Conservation (phyloP, 495 filamentous ascomycete species). For the Filosporella fistucella region DNA sequence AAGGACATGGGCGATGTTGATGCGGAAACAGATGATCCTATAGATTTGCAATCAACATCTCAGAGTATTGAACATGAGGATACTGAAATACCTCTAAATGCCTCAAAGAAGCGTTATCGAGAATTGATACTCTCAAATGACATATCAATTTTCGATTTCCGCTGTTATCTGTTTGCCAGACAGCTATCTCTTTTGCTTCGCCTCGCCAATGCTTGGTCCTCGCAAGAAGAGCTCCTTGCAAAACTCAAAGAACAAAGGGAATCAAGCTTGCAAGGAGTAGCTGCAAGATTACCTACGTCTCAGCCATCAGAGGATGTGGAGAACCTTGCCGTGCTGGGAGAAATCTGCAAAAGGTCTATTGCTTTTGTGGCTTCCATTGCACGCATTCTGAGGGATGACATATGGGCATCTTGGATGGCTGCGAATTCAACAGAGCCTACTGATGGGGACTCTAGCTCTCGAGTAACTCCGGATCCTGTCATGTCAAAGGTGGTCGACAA, state of each 20-base stretch:
- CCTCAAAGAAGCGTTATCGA: slow-evolving; percentile 76
- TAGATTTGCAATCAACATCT: slow-evolving; percentile 40
- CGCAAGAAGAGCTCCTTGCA: slow-evolving; percentile 49
- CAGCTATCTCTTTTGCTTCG: slow-evolving; percentile 82
- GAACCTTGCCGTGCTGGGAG: slow-evolving; percentile 69
- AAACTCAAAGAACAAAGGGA: slow-evolving; percentile 55
- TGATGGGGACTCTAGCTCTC: slow-evolving; percentile 17
- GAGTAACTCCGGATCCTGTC: slow-evolving; percentile 24
- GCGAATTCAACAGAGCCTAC: slow-evolving; percentile 12
- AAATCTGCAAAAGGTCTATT: slow-evolving; percentile 72
- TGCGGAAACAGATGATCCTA: slow-evolving; percentile 37
- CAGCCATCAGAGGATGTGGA: slow-evolving; percentile 57
- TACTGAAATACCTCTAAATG: slow-evolving; percentile 61
- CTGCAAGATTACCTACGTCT: slow-evolving; percentile 37
- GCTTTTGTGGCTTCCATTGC: slow-evolving; percentile 78
- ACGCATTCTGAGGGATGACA: slow-evolving; percentile 71
- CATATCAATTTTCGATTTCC: slow-evolving; percentile 96
- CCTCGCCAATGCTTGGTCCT: slow-evolving; percentile 64
- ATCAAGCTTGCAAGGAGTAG: slow-evolving; percentile 44
- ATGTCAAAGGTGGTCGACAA: slow-evolving; percentile 64
- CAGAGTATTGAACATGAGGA: slow-evolving; percentile 24
- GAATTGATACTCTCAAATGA: slow-evolving; percentile 93
- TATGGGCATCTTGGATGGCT: slow-evolving; percentile 43
- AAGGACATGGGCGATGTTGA: slow-evolving; percentile 13
- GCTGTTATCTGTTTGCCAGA: slow-evolving; percentile 87